phyloP scores from a whole-genome alignment of 2,329 filamentous ascomycete species.

The Apiospora aurea region DNA sequence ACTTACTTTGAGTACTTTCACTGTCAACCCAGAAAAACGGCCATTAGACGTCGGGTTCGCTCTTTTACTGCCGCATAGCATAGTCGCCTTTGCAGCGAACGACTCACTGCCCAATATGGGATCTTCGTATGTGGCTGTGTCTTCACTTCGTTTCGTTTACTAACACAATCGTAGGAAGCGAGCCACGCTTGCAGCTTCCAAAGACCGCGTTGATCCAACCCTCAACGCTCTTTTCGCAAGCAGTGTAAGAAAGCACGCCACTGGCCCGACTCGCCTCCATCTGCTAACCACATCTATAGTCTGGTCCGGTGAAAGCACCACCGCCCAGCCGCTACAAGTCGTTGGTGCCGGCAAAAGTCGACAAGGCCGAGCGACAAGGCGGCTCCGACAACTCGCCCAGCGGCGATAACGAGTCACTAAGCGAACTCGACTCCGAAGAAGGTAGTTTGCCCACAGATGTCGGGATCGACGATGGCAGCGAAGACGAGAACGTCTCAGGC shows the following conservation, averaged over 20 bases:
- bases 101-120: not conserved
- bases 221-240: slow-evolving; percentile 74
- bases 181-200: slow-evolving; percentile 49
- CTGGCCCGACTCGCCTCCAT: not conserved
- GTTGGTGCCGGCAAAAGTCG: slow-evolving; percentile 42
- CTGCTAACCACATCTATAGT: slow-evolving; percentile 42
- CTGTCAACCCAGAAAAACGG: not conserved
- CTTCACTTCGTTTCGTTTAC: slow-evolving; percentile 32
- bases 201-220: slow-evolving; percentile 70
- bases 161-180: slow-evolving; percentile 42
- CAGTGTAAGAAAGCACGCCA: slow-evolving; percentile 64
- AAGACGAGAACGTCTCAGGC: slow-evolving; percentile 43
- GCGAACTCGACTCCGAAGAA: slow-evolving; percentile 33
- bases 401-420: slow-evolving; percentile 33
- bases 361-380: slow-evolving; percentile 40
- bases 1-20: not conserved
- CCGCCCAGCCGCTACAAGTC: slow-evolving; percentile 54
- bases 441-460: slow-evolving; percentile 34
- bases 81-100: not conserved
- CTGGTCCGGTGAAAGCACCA: slow-evolving; percentile 58
- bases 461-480: slow-evolving; percentile 37
- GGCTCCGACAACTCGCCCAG: slow-evolving; percentile 23
- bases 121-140: slow-evolving; percentile 5
- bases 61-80: not conserved
- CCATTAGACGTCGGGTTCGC: not conserved